Evolutionary conservation across 75 land plant species (phyloP), one percentile per base, ranked within the genome.

Genomic region (Picea sitchensis): DNA sequence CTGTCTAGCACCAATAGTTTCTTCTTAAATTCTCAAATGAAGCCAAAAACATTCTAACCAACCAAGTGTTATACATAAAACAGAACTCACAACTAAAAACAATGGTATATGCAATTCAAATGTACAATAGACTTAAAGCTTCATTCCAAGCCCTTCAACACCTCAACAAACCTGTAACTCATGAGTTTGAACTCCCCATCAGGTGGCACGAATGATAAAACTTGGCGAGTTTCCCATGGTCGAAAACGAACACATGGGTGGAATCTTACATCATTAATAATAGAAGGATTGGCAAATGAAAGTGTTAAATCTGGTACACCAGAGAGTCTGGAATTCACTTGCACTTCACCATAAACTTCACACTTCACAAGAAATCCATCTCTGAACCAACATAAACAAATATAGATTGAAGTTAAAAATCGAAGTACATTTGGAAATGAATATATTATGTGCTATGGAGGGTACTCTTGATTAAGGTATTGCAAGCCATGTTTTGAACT

Each of bases 111-210:
- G 26, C n/a, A 11, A 41, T 20, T 18, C 4, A 71, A 69, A 36
- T 44, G 74, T n/a, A 71, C 23, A 71, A 38, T 4, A 11, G 8
- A 9, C 8, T n/a, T 47, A n/a, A 71, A 71, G 44, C 56, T 41
- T 71, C 26, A 44, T 71, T 14, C 47, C 44, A 18, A 71, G 12
- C 51, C 36, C 44, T 18, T 44, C 56, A 71, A n/a, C 23, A 41
- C 14, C 63, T 47, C 34, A 8, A 80, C 61, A 41, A 51, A 96
- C 99, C 99, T 97, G 90, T 97, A 97, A 82, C 91, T 93, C 98
- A 93, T 95, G 78, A 97, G 98, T 87, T 91, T 97, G 84, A 97
- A 97, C 74, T 89, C 81, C 58, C 99, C 99, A 88, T 97, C 98
- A 64, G 99, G 99, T 68, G 99, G 99, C 58, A 97, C 95, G 84